phyloP scores from a whole-genome alignment of 345 rosid species.

The Ricinus communis region DNA sequence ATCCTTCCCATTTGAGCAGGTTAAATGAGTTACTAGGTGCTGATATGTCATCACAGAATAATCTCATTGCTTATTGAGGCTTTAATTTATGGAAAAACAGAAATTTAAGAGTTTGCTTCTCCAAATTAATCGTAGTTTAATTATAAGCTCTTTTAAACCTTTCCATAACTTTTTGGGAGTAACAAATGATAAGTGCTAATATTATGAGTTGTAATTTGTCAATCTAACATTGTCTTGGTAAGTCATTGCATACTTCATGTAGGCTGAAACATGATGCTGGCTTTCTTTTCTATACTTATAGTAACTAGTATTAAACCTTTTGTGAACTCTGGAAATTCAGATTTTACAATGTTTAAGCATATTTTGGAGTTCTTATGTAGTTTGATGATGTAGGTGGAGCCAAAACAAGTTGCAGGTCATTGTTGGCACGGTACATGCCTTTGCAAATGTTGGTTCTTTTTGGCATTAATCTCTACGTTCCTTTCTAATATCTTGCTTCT shows the following conservation, averaged over 20 bases:
- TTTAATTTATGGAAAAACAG: background rate
- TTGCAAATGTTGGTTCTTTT: constrained; percentile 14
- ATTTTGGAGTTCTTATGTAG: constrained; percentile 4
- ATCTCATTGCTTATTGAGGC: background rate
- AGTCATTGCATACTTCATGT: background rate
- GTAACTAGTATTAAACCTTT: background rate
- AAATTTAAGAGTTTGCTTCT: background rate
- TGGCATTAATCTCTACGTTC: constrained; percentile 14
- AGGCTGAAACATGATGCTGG: background rate
- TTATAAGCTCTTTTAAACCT: background rate
- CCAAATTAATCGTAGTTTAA: background rate
- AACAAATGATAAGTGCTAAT: background rate
- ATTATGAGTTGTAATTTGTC: background rate
- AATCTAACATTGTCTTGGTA: background rate
- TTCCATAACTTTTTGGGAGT: background rate
- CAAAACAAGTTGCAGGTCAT: constrained; percentile 88
- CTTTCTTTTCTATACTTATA: background rate
- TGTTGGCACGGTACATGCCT: constrained; percentile 83
- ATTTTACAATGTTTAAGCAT: background rate
- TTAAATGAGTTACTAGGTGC: background rate
- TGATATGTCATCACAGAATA: background rate
- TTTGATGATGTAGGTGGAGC: constrained; percentile 76
- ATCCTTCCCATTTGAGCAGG: background rate
- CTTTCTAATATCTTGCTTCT: constrained; percentile 20
- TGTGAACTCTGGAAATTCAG: background rate